Evolutionary conservation across 2,329 filamentous ascomycete species (phyloP).

Genomic region (Curvularia hawaiiensis): DNA sequence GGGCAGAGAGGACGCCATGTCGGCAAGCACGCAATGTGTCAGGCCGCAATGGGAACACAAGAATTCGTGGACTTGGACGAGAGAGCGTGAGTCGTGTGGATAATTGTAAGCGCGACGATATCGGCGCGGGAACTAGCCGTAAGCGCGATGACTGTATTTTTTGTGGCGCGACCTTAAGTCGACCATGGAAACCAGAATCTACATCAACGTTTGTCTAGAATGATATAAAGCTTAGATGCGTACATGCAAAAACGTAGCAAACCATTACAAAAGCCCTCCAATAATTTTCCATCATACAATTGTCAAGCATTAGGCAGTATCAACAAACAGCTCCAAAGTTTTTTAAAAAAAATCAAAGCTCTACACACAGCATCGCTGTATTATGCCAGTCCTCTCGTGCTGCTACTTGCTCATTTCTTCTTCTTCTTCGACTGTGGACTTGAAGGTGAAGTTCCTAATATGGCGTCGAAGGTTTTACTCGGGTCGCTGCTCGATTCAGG

Average conservation of each 20-base stretch:
- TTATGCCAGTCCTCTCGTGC: not conserved
- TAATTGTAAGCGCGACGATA: constrained; percentile 18
- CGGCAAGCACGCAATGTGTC: not conserved
- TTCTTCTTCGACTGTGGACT: constrained; percentile 39
- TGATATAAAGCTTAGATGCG: not conserved
- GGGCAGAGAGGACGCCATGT: constrained; percentile 66
- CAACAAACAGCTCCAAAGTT: not conserved
- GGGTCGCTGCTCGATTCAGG: constrained; percentile 45
- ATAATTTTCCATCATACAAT: constrained; percentile 2
- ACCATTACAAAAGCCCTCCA: constrained; percentile 6
- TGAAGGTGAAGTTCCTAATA: constrained; percentile 44
- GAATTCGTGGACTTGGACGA: constrained; percentile 15
- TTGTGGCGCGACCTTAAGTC: constrained; percentile 1
- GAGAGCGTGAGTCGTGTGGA: not conserved
- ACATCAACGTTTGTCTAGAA: constrained; percentile 2
- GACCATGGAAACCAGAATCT: not conserved
- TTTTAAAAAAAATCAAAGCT: constrained; percentile 7
- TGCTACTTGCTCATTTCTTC: constrained; percentile 27
- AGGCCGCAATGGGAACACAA: constrained; percentile 9
- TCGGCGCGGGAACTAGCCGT: constrained; percentile 24
- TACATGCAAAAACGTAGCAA: constrained; percentile 11
- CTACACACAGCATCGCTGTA: constrained; percentile 4
- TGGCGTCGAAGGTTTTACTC: constrained; percentile 57
- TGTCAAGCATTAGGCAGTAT: constrained; percentile 8
- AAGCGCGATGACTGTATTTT: constrained; percentile 14